Evolutionary conservation across 257 asterid genomes (phyloP).

Genomic region (Penstemon eatonii): DNA sequence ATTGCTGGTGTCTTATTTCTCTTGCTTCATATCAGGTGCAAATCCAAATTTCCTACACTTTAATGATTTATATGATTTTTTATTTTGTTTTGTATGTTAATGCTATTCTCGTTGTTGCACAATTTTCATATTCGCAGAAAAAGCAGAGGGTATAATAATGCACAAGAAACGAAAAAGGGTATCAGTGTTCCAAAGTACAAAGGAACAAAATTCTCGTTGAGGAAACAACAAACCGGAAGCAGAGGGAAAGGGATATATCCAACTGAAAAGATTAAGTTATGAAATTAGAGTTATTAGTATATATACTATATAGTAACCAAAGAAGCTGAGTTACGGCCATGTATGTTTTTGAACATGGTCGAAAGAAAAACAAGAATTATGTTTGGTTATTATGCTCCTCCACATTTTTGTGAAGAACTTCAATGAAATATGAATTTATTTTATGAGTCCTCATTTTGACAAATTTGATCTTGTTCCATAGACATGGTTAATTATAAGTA

Average conservation of each 20-base stretch:
- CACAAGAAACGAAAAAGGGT: constrained; percentile 29
- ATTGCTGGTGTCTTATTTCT: constrained; percentile 61
- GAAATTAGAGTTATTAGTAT: constrained; percentile 30
- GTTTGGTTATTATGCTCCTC: no score
- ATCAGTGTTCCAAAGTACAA: constrained; percentile 25
- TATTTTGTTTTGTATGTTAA: background rate
- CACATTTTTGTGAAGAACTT: no score
- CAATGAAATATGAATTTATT: no score
- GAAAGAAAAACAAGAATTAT: no score
- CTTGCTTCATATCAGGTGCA: constrained; percentile 68
- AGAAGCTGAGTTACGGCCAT: constrained; percentile 1
- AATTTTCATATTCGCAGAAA: constrained; percentile 34
- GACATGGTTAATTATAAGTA: no score
- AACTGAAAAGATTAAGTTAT: constrained; percentile 56
- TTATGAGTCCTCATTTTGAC: no score
- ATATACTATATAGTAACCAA: background rate
- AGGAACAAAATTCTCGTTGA: constrained; percentile 37
- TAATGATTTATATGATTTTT: background rate
- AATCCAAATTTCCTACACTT: constrained; percentile 9
- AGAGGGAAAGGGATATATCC: constrained; percentile 52
- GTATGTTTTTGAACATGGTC: background rate
- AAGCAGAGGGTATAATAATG: constrained; percentile 36
- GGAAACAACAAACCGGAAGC: constrained; percentile 38
- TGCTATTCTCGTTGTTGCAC: constrained; percentile 3
- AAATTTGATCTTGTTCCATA: no score